These are phyloP conservation scores for Plantago lanceolata DNA, from an alignment of 305 asterid species.

Conservation along the genomic window DNA sequence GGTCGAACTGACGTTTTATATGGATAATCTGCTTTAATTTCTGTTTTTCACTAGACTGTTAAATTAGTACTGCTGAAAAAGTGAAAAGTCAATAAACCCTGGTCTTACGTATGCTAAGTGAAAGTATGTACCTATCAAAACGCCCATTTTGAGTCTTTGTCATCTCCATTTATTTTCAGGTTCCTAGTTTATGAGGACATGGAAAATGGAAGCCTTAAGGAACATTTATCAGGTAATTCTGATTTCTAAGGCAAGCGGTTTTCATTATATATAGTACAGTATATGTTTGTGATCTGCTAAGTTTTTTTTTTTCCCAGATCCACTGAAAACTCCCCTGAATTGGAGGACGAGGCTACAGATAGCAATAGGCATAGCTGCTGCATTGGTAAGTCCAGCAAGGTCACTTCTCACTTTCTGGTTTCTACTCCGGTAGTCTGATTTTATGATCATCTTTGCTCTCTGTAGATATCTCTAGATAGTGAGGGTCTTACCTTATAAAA, in stretches of 20 bases:
- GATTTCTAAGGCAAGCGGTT: background rate
- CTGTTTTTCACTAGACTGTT: too few species aligned
- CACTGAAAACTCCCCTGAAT: conserved; percentile 79
- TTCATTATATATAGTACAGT: too few species aligned
- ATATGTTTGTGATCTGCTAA: background rate
- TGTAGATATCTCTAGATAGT: too few species aligned
- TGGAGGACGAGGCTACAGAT: conserved; percentile 86
- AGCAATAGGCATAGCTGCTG: conserved; percentile 74
- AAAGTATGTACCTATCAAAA: background rate
- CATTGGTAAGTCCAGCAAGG: conserved; percentile 55
- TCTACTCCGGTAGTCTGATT: background rate
- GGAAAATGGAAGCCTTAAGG: conserved; percentile 77
- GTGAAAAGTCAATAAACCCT: background rate
- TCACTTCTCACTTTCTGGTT: background rate
- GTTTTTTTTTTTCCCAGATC: conserved; percentile 46
- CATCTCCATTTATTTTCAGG: conserved; percentile 35
- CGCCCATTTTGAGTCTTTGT: conserved; percentile 8
- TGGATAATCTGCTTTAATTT: too few species aligned
- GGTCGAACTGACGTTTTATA: too few species aligned
- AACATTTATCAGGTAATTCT: conserved; percentile 68
- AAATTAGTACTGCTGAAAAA: too few species aligned
- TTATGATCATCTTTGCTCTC: background rate
- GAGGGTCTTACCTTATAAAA: too few species aligned
- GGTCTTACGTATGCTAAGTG: background rate
- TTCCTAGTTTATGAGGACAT: conserved; percentile 66